Evolutionary conservation across 805 yeast species (phyloP), one percentile per base, ranked within the genome.

Genomic region (Myxozyma melibiosi): DNA sequence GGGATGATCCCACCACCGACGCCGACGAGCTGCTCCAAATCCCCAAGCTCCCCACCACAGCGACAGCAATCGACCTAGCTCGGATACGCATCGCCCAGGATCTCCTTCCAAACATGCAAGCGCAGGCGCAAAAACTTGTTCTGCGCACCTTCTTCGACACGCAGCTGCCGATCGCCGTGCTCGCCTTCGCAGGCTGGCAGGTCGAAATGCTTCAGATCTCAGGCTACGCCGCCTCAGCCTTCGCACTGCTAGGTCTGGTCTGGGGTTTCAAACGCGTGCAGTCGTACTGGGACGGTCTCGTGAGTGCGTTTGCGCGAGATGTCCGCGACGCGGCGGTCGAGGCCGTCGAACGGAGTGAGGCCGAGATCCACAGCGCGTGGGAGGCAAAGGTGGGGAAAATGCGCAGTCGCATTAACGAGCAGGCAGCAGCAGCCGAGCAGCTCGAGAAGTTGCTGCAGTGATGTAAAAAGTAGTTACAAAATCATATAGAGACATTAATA

Each of bases 221-320:
- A 1, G 57, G 65, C 52, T 73, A 67, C 54, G 57, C 73, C 16
- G 71, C 72, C 73, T 71, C 67, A 2, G 70, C 73, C 1, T 53
- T 75, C 11, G 70, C 74, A 0, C 67, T 65, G 3, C 66, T 75
- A 3, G 78, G 78, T 1, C 22, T 65, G 2, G 73, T 70, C 1
- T 59, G 67, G 27, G 78, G 78, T 2, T 64, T 70, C 35, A 61
- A 67, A n/a, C 58, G 66, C 11, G 68, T 74, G 38, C 76, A 74
- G 51, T 63, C 58, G 33, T 37, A 54, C 18, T 74, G 77, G 77
- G 59, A 58, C 39, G 60, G 57, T 14, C 64, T 68, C 4, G 56
- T 65, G 8, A 34, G 44, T 11, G 49, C 39, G 34, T 74, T 70
- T 53, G 58, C 55, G 8, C 42, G 56, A 8, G 39, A 56, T 1